Base-by-base conservation (phyloP, 441 rosid genomes). In the Populus hybrid region DNA sequence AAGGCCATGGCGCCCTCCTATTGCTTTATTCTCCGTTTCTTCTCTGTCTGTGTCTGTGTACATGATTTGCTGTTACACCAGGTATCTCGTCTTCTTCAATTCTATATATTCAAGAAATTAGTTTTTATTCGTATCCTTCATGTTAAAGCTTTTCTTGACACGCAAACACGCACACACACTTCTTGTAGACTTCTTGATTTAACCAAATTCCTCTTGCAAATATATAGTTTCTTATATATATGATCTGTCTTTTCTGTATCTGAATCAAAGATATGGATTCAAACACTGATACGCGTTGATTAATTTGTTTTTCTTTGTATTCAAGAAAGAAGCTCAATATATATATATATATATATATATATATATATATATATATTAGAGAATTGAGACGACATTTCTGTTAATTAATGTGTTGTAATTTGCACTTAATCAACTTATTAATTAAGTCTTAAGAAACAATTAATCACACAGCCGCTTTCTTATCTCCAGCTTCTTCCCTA, bases 401-500 rank as follows among this genome's bases (percentile, higher is more conserved):
- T 12, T 28, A 67, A 64, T n/a, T 28, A 67, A 64, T 26, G 72
- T 6, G 29, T 35, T 11, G 9, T 42, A 50, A 68, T 68, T 7
- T 65, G 11, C 38, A 45, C 14, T 2, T 66, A 24, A n/a, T 64
- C 20, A 31, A 35, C 26, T 24, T 36, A 9, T 16, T 20, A 24
- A 36, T 26, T 12, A 70, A 63, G 9, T 10, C 6, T 50, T 6
- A 28, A 45, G 16, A 12, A 64, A 76, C 56, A 56, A 64, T 76
- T 69, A 78, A 69, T 56, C 23, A 50, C 20, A 79, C 31, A 78
- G 74, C 82, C 79, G 77, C 82, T 71, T 45, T 68, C 77, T 82
- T 82, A 75, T 80, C 42, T 72, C 63, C 28, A 12, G 18, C 56
- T 14, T 45, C 56, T 3, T 74, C 72, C 64, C 64, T 64, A 26